These are phyloP conservation scores for Phaeosphaeria sp. DNA, from an alignment of 2,329 filamentous ascomycete species.

Conservation along the genomic window DNA sequence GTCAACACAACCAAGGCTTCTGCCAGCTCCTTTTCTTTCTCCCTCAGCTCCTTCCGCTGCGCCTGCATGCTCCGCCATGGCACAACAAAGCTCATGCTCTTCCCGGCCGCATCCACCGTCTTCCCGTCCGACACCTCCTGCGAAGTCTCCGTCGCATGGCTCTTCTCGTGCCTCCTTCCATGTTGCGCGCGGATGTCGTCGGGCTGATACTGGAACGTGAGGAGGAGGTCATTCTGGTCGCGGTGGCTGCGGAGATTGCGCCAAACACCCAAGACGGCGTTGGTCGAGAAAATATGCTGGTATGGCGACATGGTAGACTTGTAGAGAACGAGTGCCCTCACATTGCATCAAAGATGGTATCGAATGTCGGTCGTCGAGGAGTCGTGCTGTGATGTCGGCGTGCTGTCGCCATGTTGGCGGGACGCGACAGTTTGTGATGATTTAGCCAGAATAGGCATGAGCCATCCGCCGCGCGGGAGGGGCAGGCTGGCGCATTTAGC, in stretches of 20 bases:
- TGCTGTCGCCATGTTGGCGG: constrained; percentile 2
- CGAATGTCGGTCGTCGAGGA: background rate
- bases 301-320: constrained; percentile 35
- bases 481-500: constrained; percentile 1
- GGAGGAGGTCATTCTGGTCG: constrained; percentile 40
- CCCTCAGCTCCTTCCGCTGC: constrained; percentile 38
- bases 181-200: constrained; percentile 30
- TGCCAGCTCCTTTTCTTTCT: constrained; percentile 44
- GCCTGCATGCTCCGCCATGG: constrained; percentile 47
- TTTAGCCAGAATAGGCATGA: background rate
- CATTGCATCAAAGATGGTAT: constrained; percentile 19
- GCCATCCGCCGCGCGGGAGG: background rate
- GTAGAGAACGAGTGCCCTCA: constrained; percentile 6
- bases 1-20: constrained; percentile 42
- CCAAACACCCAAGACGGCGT: constrained; percentile 44
- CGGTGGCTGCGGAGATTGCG: constrained; percentile 40
- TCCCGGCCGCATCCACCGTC: constrained; percentile 26
- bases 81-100: constrained; percentile 45
- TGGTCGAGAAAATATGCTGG: constrained; percentile 43
- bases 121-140: constrained; percentile 29
- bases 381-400: background rate
- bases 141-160: constrained; percentile 17
- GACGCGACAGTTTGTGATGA: constrained; percentile 2
- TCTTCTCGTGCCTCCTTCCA: constrained; percentile 25
- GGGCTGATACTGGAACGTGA: constrained; percentile 44